Base-by-base conservation (phyloP, 73 alveolate genomes). In the Blepharisma stoltei region DNA sequence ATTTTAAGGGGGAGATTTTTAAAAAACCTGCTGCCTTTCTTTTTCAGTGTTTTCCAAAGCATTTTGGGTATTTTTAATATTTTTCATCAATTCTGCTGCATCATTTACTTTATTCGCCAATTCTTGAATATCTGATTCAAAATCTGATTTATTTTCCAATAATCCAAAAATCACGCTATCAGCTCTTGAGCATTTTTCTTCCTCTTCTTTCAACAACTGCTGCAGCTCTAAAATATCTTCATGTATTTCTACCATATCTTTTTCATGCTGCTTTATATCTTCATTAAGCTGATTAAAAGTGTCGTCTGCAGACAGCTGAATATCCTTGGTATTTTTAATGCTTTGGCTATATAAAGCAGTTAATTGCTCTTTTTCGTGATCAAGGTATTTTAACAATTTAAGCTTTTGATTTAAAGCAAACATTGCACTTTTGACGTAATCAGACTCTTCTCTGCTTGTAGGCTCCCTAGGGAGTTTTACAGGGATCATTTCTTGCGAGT, bases 381-480 rank as follows among this genome's bases (percentile, higher is more conserved):
- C 73, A 9, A 60, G 46, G 45, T 14, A 38, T 25, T 60, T n/a
- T 8, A 60, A 47, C 14, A 60, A 38, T 38, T 60, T 60, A 25
- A 60, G 14, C 45, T 60, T 60, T 60, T 60, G 73, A 25, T 60
- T 60, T 60, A 60, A 25, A 25, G 73, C 73, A 14, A 60, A 60
- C 14, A 60, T 60, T 25, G 73, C 2, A 9, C 46, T 20, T 60
- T 60, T n/a, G 46, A 60, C 46, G 46, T 60, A 60, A 47, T 60
- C 73, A 25, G 73, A n/a, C 45, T 60, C 73, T 60, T 60, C 73
- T 60, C 23, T 60, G 3, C 46, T 14, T 18, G 73, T 60, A 9
- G 73, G 46, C 23, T 60, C 73, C 2, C 14, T 38, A 14, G 73
- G 73, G 5, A 60, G 73, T 2, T 38, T 14, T 38, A 60, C 23